Percentiles rank a stretch among this genome's conserved stretches.
Evolutionary conservation across 768 basidiomycete genomes (phyloP).

Genomic region (Suillus sp.): DNA sequence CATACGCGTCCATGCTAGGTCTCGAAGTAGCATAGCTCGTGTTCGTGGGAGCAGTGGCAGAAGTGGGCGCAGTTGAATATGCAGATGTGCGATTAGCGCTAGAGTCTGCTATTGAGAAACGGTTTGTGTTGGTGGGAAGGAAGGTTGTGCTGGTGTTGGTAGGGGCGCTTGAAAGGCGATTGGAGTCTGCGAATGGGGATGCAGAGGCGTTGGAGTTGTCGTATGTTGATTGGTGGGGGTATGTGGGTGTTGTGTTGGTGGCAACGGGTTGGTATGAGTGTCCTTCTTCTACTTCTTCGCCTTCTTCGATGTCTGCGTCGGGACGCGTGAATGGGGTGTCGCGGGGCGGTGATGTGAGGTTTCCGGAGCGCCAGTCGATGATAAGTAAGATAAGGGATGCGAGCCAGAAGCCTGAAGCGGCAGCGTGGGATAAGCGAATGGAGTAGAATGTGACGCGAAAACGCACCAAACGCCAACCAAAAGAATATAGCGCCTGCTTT

Average conservation of each 20-base stretch:
- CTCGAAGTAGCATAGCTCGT: constrained; percentile 37
- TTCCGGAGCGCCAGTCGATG: constrained; percentile 79
- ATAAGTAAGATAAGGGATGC: constrained; percentile 67
- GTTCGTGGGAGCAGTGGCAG: constrained; percentile 31
- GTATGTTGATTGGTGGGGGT: constrained; percentile 29
- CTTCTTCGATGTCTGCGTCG: constrained; percentile 47
- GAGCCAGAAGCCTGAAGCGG: constrained; percentile 66
- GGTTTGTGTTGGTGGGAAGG: constrained; percentile 22
- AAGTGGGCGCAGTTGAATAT: constrained; percentile 30
- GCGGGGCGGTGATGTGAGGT: constrained; percentile 43
- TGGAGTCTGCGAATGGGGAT: constrained; percentile 55
- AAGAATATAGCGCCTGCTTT: constrained; percentile 89
- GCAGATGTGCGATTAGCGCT: constrained; percentile 22
- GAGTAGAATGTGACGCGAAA: background rate
- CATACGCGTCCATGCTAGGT: constrained; percentile 84
- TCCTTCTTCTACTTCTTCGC: constrained; percentile 50
- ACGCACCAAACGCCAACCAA: constrained; percentile 80
- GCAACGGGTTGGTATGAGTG: constrained; percentile 48
- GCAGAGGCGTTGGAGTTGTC: constrained; percentile 24
- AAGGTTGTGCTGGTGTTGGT: background rate
- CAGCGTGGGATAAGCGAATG: constrained; percentile 8
- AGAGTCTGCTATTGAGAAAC: constrained; percentile 22
- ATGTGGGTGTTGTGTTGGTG: constrained; percentile 24
- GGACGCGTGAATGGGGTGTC: constrained; percentile 82
- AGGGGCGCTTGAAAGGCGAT: constrained; percentile 38